These are phyloP conservation scores for Saraca asoca DNA, from an alignment of 331 rosid genomes.

Conservation along the genomic window DNA sequence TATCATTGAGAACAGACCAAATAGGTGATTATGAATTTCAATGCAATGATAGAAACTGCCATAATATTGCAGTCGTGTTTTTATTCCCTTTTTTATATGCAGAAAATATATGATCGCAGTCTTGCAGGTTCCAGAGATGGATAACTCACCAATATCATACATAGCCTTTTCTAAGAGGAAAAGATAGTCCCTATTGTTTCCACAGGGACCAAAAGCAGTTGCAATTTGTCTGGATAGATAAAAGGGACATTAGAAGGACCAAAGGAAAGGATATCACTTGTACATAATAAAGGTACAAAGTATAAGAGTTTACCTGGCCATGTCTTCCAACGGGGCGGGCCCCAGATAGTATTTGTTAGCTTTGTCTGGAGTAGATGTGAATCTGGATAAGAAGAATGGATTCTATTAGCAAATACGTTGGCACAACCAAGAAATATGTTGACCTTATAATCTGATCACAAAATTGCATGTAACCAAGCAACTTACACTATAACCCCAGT, in stretches of 20 bases:
- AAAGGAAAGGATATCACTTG: not conserved
- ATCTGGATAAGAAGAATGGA: constrained; percentile 48
- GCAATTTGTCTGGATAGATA: constrained; percentile 83
- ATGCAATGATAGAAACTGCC: too few relatives aligned
- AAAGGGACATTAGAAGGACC: constrained; percentile 4
- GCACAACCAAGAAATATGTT: not conserved
- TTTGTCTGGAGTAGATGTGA: constrained; percentile 89
- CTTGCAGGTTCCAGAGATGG: not conserved
- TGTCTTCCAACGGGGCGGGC: constrained; percentile 85
- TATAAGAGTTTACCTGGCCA: constrained; percentile 69
- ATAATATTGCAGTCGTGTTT: too few relatives aligned
- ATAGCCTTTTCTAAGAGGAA: constrained; percentile 82
- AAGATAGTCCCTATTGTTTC: constrained; percentile 83
- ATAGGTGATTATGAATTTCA: not conserved
- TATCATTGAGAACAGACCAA: constrained; percentile 18
- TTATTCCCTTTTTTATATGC: too few relatives aligned
- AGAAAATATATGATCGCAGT: not conserved
- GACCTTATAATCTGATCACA: not conserved
- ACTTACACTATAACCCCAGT: constrained; percentile 86
- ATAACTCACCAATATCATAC: constrained; percentile 71
- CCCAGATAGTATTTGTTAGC: constrained; percentile 90
- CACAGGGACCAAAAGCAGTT: constrained; percentile 94
- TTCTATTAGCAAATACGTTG: constrained; percentile 5
- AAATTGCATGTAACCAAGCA: not conserved
- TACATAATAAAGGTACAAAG: not conserved